Base-by-base conservation (phyloP, 805 yeast genomes). In the Pachysolen tannophilus region DNA sequence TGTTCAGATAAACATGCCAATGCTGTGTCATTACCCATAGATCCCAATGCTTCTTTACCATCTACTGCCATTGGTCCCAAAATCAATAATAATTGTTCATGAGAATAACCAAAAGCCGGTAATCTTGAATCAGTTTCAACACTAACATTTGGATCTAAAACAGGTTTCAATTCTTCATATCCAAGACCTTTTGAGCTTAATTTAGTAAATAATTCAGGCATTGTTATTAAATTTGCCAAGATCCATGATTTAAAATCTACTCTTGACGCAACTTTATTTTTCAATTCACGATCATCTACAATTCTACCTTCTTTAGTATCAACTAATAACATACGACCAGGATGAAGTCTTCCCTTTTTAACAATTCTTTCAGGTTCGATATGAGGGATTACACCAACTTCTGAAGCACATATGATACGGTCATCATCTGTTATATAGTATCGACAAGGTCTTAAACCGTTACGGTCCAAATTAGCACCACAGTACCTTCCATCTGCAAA, bases 21-120 rank as follows among this genome's bases (percentile, higher is more conserved):
- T 9, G 97, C 94, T 34, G 92, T 78, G 55, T 90, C 98, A 55
- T 90, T 90, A 69, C 98, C 98, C 98, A 90, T 90, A 14, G 97
- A 88, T 13, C 98, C 97, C 35, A 90, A 69, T 9, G 97, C 87
- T 63, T 90, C 98, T 55, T 88, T 90, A 42, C 90, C 95, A 46
- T 76, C 81, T 26, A 70, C 53, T 28, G 94, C 97, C 98, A 90
- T 92, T 43, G 97, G 97, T 6, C 82, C 92, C 47, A 90, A 66
- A 28, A 92, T 63, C 37, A 85, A 59, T 27, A 85, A 72, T 41
- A 88, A 69, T 61, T 90, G 97, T 63, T 90, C 98, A 50, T 80
- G 81, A n/a, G 96, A 82, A 67, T 87, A 90, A 37, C 95, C 97
- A 53, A 82, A 83, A 2, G 97, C 90, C 40, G 75, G 64, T 42